Evolutionary conservation across 108 stramenopile species (phyloP).

Genomic region (Schizochytrium sp.): DNA sequence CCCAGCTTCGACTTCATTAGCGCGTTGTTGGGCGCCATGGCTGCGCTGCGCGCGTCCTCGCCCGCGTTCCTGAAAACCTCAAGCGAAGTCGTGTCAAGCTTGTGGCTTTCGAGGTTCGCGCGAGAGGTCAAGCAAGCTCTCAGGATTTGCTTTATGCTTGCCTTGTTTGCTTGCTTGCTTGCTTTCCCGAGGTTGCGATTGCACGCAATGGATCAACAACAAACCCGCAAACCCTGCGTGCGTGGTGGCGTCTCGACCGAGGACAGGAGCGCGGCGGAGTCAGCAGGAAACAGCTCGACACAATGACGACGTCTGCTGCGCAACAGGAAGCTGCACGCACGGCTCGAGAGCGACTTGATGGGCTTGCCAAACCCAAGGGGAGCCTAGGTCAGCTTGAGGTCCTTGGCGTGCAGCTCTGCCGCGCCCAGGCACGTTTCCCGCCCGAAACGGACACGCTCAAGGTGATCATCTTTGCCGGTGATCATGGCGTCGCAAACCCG

Average conservation of each 20-base stretch:
- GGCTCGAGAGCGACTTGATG: constrained; percentile 50
- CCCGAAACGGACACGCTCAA: constrained; percentile 26
- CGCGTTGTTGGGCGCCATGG: constrained; percentile 13
- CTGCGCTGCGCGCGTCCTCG: background rate
- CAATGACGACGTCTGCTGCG: background rate
- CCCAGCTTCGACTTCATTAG: background rate
- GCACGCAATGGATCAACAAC: no score
- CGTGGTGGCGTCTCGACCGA: no score
- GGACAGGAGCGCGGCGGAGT: no score
- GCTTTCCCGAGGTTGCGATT: no score
- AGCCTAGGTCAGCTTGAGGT: constrained; percentile 64
- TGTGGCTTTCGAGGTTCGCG: no score
- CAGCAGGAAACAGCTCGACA: no score
- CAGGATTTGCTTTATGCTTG: no score
- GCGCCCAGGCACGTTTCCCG: constrained; percentile 38
- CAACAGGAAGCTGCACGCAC: background rate
- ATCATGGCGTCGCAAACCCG: constrained; percentile 48
- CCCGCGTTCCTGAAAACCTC: no score
- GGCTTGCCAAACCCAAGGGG: constrained; percentile 66
- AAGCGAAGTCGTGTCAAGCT: no score
- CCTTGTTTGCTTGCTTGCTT: no score
- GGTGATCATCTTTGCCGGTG: constrained; percentile 59
- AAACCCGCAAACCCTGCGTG: no score
- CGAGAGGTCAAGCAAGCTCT: no score
- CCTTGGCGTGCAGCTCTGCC: constrained; percentile 55